These are phyloP conservation scores for Cercospora zeae-maydis DNA, from an alignment of 2,329 filamentous ascomycete genomes.

Conservation along the genomic window DNA sequence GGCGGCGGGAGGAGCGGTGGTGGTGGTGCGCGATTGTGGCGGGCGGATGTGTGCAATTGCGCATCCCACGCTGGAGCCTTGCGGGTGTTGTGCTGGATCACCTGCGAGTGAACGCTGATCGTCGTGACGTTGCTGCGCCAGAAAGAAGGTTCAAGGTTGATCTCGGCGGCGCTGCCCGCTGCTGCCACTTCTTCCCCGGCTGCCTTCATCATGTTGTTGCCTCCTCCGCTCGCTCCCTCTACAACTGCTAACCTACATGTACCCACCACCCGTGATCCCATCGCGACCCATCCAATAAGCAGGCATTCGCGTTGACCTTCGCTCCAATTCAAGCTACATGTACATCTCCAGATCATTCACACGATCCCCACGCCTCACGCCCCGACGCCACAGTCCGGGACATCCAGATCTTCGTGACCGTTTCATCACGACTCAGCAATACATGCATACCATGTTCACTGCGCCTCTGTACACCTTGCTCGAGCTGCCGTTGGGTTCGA, in stretches of 20 bases:
- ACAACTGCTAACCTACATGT: no score
- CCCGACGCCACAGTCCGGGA: not conserved
- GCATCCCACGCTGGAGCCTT: not conserved
- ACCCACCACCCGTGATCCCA: no score
- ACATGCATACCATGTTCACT: conserved; percentile 5
- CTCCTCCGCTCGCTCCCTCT: no score
- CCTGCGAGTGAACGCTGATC: not conserved
- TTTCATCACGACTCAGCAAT: conserved; percentile 1
- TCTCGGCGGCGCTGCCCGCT: not conserved
- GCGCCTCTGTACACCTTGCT: not conserved
- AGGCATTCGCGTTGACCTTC: not conserved
- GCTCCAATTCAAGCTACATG: not conserved
- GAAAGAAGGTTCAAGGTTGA: not conserved
- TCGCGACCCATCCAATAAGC: no score
- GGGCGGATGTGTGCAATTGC: not conserved
- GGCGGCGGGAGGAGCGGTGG: not conserved
- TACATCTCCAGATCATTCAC: not conserved
- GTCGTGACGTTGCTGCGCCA: not conserved
- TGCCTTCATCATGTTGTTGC: not conserved
- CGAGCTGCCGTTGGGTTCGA: conserved; percentile 1
- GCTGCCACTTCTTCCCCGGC: not conserved
- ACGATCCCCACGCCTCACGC: not conserved
- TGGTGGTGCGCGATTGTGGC: not conserved
- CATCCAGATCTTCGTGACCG: conserved; percentile 1
- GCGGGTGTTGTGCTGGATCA: not conserved